Conservation (phyloP, 768 basidiomycete species). For the Lentinus brumalis region DNA sequence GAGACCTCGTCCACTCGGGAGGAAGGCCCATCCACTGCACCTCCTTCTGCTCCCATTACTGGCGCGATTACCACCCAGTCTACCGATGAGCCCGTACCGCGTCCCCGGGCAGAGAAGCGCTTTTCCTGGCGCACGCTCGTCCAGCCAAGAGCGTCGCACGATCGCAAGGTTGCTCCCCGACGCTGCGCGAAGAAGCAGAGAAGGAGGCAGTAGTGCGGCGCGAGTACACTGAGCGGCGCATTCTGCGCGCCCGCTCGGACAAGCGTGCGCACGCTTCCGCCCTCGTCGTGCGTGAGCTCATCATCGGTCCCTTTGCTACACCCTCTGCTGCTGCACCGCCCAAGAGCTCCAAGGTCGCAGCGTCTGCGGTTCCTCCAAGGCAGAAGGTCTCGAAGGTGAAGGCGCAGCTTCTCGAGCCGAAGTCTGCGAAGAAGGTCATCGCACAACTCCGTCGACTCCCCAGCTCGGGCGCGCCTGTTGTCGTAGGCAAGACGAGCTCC, state of each 20-base stretch:
- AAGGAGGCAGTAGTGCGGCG: conserved; percentile 9
- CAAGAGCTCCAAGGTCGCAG: conserved; percentile 38
- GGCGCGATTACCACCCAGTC: not conserved
- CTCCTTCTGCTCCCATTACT: not conserved
- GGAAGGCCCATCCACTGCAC: not conserved
- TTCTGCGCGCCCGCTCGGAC: conserved; percentile 42
- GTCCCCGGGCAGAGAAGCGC: conserved; percentile 9
- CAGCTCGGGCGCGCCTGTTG: conserved; percentile 38
- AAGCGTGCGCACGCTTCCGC: conserved; percentile 68
- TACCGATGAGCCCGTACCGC: not conserved
- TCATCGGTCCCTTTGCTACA: conserved; percentile 51
- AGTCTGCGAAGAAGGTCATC: conserved; percentile 71
- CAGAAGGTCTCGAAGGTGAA: conserved; percentile 67
- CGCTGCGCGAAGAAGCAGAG: conserved; percentile 9
- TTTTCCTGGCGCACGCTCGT: conserved; percentile 18
- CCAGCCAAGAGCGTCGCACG: conserved; percentile 10
- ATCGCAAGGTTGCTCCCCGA: conserved; percentile 12
- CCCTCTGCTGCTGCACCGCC: conserved; percentile 31
- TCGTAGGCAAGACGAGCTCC: conserved; percentile 21
- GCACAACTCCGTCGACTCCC: conserved; percentile 67
- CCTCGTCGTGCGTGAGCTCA: conserved; percentile 62
- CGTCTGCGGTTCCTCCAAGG: conserved; percentile 34
- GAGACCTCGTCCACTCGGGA: not conserved
- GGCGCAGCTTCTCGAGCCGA: conserved; percentile 63
- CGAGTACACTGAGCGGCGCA: conserved; percentile 14